A percentile compares a stretch with the other conserved stretches of the same genome.
Conservation (phyloP, 768 basidiomycete species). For the Daedaleopsis nitida region DNA sequence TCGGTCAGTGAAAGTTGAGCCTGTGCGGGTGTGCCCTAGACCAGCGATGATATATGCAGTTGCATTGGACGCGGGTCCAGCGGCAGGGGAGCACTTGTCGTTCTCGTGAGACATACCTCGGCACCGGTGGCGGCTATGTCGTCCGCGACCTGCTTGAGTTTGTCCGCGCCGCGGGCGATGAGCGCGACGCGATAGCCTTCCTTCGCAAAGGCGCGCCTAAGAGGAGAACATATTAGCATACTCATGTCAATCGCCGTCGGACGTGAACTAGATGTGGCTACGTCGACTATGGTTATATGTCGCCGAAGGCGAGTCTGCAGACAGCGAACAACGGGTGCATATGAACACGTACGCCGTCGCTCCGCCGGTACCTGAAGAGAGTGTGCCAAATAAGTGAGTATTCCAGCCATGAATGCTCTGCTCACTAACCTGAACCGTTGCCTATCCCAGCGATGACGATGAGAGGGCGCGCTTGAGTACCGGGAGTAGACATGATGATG, state of each 20-base stretch:
- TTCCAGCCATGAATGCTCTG: neutral
- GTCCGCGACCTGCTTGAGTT: conserved; percentile 35
- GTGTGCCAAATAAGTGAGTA: neutral
- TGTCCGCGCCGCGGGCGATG: conserved; percentile 37
- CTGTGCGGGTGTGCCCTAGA: too few relatives aligned
- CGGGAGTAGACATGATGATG: too few relatives aligned
- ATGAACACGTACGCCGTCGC: conserved; percentile 39
- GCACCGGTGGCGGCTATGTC: conserved; percentile 38
- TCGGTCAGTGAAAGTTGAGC: too few relatives aligned
- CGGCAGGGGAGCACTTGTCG: neutral
- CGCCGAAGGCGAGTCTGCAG: too few relatives aligned
- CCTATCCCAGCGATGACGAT: conserved; percentile 45
- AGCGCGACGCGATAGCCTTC: conserved; percentile 44
- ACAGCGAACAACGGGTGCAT: too few relatives aligned
- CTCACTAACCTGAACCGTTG: conserved; percentile 37
- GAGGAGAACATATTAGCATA: neutral
- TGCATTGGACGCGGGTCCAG: neutral
- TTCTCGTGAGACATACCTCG: conserved; percentile 28
- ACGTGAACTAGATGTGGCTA: neutral
- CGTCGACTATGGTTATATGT: too few relatives aligned
- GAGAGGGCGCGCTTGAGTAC: conserved; percentile 29
- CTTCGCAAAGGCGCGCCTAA: conserved; percentile 40
- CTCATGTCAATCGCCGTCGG: neutral
- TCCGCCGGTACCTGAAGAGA: conserved; percentile 42
- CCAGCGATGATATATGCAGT: neutral